Conservation (phyloP, 345 rosid genomes). For the Streptanthus diversifolius region DNA sequence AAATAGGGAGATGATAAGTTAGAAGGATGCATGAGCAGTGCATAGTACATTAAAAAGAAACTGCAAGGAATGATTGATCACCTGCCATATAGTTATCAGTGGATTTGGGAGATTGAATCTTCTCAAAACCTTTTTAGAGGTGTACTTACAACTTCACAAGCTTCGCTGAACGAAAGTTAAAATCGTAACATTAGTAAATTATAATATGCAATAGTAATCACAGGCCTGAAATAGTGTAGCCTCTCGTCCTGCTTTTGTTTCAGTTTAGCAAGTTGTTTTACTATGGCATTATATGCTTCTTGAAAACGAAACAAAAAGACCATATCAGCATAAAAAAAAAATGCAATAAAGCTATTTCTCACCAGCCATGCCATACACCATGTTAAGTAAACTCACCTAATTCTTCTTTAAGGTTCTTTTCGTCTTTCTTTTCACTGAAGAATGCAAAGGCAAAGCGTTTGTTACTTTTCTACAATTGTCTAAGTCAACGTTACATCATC, state of each 20-base stretch:
- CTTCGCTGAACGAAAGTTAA: slow-evolving; percentile 27
- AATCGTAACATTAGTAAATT: slow-evolving; percentile 12
- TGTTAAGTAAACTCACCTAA: slow-evolving; percentile 13
- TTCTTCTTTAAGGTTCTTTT: slow-evolving; percentile 14
- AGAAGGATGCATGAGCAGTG: slow-evolving; percentile 9
- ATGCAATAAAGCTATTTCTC: not conserved
- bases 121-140: slow-evolving; percentile 43
- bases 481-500: not conserved
- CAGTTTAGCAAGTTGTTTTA: slow-evolving; percentile 57
- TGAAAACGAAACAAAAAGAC: slow-evolving; percentile 30
- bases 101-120: slow-evolving; percentile 54
- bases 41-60: not conserved
- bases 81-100: slow-evolving; percentile 41
- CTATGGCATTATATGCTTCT: slow-evolving; percentile 51
- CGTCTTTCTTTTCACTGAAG: slow-evolving; percentile 6
- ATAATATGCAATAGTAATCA: slow-evolving; percentile 9
- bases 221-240: slow-evolving; percentile 74
- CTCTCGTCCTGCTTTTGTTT: slow-evolving; percentile 76
- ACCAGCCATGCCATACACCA: not conserved
- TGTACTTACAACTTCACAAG: slow-evolving; percentile 33
- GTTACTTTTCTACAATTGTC: not conserved
- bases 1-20: not conserved
- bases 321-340: not conserved
- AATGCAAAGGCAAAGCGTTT: not conserved
- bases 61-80: not conserved